phyloP scores from a whole-genome alignment of 164 flowering plant species.

The Sedum album region DNA sequence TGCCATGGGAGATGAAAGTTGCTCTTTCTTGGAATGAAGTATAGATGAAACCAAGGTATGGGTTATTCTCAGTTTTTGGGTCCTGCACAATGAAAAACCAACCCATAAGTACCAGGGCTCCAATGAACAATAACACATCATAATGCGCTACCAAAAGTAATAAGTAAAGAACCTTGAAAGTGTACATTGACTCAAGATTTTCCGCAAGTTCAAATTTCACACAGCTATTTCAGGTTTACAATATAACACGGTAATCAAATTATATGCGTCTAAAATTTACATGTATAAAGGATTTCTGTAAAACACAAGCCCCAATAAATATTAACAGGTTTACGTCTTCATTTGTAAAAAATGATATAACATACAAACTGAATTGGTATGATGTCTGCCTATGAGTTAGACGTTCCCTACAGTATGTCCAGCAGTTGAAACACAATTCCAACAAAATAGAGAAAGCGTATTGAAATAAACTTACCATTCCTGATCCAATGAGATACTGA shows the following conservation, averaged over 20 bases:
- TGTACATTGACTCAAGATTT: background rate
- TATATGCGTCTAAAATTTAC: background rate
- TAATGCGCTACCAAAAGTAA: background rate
- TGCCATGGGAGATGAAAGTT: conserved; percentile 43
- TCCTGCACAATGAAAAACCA: conserved; percentile 20
- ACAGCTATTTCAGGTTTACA: background rate
- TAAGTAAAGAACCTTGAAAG: background rate
- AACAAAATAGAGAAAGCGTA: background rate
- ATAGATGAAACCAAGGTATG: conserved; percentile 47
- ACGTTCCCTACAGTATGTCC: background rate
- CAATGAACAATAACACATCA: background rate
- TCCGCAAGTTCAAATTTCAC: background rate
- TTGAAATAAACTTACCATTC: conserved; percentile 29
- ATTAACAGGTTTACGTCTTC: background rate
- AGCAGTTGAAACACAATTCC: background rate
- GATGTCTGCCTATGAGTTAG: background rate
- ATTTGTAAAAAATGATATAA: background rate
- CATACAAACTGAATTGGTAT: background rate
- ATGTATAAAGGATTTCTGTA: background rate
- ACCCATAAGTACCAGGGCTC: background rate
- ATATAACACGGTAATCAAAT: background rate
- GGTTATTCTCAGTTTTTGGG: conserved; percentile 35
- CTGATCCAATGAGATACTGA: conserved; percentile 41
- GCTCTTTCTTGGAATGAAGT: too few species aligned
- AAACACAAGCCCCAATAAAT: background rate